Percentiles rank a stretch among this genome's conserved stretches.
Conservation (phyloP, 2,329 filamentous ascomycete species). For the Xylariaceae sp. region DNA sequence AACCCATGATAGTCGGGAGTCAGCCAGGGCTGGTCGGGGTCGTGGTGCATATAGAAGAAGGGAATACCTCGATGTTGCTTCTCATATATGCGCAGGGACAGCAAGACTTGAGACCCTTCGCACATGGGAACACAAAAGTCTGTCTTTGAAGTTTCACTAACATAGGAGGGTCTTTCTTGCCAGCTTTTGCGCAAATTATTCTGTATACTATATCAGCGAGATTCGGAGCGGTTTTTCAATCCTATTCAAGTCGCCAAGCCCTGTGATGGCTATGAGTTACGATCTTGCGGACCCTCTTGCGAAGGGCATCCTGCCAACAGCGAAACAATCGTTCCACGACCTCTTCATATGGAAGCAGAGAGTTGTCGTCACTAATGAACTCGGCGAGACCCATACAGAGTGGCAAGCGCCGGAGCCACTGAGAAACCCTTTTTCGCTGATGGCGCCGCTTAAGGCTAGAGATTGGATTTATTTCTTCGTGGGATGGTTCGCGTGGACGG, state of each 20-base stretch:
- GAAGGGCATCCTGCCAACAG: conserved; percentile 67
- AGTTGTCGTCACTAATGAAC: conserved; percentile 68
- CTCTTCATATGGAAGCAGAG: conserved; percentile 78
- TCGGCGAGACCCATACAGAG: conserved; percentile 69
- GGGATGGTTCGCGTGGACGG: conserved; percentile 77
- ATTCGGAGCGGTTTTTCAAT: too few relatives aligned
- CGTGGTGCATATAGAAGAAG: too few relatives aligned
- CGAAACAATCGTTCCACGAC: conserved; percentile 67
- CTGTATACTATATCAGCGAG: not conserved
- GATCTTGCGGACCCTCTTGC: conserved; percentile 67
- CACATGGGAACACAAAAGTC: conserved; percentile 12
- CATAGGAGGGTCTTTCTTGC: not conserved
- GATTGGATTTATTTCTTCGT: conserved; percentile 81
- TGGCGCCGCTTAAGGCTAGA: conserved; percentile 65
- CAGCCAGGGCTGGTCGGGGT: too few relatives aligned
- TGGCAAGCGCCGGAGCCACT: conserved; percentile 72
- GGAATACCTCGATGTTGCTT: not conserved
- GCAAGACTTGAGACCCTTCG: not conserved
- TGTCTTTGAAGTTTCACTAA: not conserved
- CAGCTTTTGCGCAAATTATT: not conserved
- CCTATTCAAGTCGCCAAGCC: too few relatives aligned
- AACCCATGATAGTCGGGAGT: too few relatives aligned
- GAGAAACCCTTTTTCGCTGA: conserved; percentile 72
- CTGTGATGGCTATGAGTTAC: conserved; percentile 33
- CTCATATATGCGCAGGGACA: conserved; percentile 9